These are phyloP conservation scores for Carex scoparia DNA, from an alignment of 176 grass and related monocot species.

Conservation along the genomic window DNA sequence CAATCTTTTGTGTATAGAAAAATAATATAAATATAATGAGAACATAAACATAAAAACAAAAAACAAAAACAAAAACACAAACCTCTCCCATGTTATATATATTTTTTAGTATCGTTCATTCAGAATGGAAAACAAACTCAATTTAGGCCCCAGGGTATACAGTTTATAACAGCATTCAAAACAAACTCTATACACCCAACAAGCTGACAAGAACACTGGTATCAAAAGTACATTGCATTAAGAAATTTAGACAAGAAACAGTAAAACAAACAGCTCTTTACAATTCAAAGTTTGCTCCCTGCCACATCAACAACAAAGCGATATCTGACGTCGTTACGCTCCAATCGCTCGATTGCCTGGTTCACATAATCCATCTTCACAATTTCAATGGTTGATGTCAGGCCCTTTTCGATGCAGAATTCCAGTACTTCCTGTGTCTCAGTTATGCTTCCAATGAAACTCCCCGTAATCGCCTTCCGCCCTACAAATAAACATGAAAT, in stretches of 20 bases:
- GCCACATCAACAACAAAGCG: constrained; percentile 94
- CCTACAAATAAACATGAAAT: constrained; percentile 16
- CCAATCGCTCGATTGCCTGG: constrained; percentile 63
- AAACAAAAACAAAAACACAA: too few relatives aligned
- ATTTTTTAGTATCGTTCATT: neutral
- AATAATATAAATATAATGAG: too few relatives aligned
- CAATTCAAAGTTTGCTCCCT: constrained; percentile 64
- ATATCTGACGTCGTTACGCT: constrained; percentile 91
- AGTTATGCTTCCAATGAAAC: constrained; percentile 77
- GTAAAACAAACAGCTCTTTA: neutral
- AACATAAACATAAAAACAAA: too few relatives aligned
- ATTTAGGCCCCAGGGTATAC: neutral
- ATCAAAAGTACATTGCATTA: neutral
- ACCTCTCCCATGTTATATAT: neutral
- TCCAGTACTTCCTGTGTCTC: constrained; percentile 69
- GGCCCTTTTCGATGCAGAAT: constrained; percentile 71
- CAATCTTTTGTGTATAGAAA: too few relatives aligned
- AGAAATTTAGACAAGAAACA: neutral
- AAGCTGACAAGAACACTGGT: neutral
- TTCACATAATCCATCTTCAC: constrained; percentile 98
- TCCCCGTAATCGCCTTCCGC: constrained; percentile 75
- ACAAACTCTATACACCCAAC: neutral
- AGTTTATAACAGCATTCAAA: neutral
- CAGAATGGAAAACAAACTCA: neutral
- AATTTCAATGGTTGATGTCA: constrained; percentile 79